Percentiles rank a stretch among this genome's conserved stretches.
Conservation (phyloP, 2,329 filamentous ascomycete genomes). For the Aspergillus sp. region DNA sequence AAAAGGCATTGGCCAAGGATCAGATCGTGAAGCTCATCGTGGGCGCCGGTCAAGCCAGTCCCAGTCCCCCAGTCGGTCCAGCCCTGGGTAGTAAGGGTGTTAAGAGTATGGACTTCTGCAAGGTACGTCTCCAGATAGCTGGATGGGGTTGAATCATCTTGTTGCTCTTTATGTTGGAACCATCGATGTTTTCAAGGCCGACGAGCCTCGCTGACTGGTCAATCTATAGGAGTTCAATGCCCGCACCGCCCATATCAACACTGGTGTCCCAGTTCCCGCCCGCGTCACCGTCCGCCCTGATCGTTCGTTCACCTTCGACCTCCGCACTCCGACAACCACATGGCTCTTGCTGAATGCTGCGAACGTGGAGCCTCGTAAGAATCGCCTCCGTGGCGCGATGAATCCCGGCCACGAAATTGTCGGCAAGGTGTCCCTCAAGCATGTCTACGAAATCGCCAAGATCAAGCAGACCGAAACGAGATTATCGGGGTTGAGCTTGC, state of each 20-base stretch:
- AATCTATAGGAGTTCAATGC: constrained; percentile 86
- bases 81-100: constrained; percentile 96
- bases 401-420: constrained; percentile 73
- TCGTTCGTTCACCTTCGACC: constrained; percentile 86
- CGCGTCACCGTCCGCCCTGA: constrained; percentile 90
- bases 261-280: constrained; percentile 84
- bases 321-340: constrained; percentile 92
- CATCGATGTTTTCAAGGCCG: not conserved
- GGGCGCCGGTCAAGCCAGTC: constrained; percentile 89
- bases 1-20: constrained; percentile 54
- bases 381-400: constrained; percentile 70
- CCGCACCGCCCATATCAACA: constrained; percentile 76
- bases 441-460: constrained; percentile 95
- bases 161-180: not conserved
- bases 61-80: constrained; percentile 92
- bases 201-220: constrained; percentile 5
- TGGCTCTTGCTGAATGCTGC: constrained; percentile 84
- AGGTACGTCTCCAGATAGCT: constrained; percentile 54
- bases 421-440: constrained; percentile 88
- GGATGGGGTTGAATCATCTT: not conserved
- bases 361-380: constrained; percentile 67
- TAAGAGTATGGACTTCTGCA: constrained; percentile 99
- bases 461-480: constrained; percentile 82
- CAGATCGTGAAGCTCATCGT: constrained; percentile 97
- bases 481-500: constrained; percentile 66